Evolutionary conservation across 2,329 filamentous ascomycete species (phyloP).

Genomic region (Acarospora socialis): DNA sequence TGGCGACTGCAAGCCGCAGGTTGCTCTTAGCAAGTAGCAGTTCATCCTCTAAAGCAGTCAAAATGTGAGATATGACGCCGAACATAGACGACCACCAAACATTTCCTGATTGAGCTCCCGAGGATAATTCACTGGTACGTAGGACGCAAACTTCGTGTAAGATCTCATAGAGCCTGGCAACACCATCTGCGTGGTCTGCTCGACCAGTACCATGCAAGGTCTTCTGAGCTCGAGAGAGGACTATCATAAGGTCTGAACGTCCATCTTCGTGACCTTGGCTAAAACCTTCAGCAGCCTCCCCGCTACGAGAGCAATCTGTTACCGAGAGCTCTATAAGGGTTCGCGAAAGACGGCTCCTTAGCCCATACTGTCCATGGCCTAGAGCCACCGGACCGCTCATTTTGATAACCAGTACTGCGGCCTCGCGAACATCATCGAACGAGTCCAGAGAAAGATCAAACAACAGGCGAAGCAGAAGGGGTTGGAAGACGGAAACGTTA

Average conservation of each 20-base stretch:
- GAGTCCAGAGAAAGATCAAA: conserved; percentile 74
- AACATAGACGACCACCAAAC: conserved; percentile 37
- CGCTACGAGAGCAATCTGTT: too few species aligned
- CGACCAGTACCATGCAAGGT: conserved; percentile 58
- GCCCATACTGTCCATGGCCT: conserved; percentile 5
- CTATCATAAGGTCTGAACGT: conserved; percentile 26
- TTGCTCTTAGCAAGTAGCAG: conserved; percentile 48
- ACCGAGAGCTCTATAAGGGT: too few species aligned
- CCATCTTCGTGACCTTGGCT: conserved; percentile 6
- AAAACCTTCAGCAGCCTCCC: neutral
- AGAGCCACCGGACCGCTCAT: neutral
- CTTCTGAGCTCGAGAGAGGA: conserved; percentile 40
- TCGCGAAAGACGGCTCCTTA: too few species aligned
- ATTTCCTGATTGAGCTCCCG: too few species aligned
- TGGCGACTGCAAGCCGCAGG: conserved; percentile 50
- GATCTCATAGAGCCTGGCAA: conserved; percentile 62
- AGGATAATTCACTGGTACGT: too few species aligned
- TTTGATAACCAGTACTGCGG: conserved; percentile 35
- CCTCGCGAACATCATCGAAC: conserved; percentile 47
- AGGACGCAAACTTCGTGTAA: too few species aligned
- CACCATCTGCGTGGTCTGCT: conserved; percentile 84
- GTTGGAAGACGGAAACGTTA: conserved; percentile 29
- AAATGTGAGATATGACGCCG: conserved; percentile 29
- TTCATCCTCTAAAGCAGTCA: conserved; percentile 50
- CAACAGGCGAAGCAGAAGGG: conserved; percentile 45